These are phyloP conservation scores for Diaporthe sp. DNA, from an alignment of 2,329 filamentous ascomycete species.

Conservation along the genomic window DNA sequence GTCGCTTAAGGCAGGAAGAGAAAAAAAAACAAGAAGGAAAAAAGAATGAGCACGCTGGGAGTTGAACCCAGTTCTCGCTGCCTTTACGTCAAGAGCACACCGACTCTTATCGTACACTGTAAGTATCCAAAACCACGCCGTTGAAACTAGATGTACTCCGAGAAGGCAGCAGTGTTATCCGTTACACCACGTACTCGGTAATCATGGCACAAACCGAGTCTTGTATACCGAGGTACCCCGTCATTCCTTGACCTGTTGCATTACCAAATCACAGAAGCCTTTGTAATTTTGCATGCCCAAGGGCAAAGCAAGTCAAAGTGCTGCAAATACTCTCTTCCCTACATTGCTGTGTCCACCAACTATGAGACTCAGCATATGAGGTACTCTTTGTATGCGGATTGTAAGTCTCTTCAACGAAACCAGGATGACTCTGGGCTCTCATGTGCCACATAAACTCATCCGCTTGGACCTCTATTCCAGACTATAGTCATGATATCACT, in stretches of 20 bases:
- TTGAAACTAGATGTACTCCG: not conserved
- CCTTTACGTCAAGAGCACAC: not conserved
- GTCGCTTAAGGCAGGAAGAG: no score
- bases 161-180: not conserved
- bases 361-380: no score
- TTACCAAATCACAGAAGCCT: not conserved
- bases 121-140: not conserved
- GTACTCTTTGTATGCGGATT: no score
- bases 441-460: no score
- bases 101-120: not conserved
- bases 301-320: no score
- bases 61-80: not conserved
- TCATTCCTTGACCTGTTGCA: not conserved
- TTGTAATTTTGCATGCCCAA: no score
- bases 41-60: not conserved
- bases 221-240: not conserved
- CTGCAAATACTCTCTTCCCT: no score
- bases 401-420: no score
- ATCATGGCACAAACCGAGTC: not conserved
- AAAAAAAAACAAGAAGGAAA: not conserved
- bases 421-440: no score
- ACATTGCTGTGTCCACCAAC: no score
- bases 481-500: not conserved
- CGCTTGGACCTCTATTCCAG: no score
- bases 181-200: not conserved